These are phyloP conservation scores for Penicillium sp. DNA, from an alignment of 2,329 filamentous ascomycete genomes.

Conservation along the genomic window DNA sequence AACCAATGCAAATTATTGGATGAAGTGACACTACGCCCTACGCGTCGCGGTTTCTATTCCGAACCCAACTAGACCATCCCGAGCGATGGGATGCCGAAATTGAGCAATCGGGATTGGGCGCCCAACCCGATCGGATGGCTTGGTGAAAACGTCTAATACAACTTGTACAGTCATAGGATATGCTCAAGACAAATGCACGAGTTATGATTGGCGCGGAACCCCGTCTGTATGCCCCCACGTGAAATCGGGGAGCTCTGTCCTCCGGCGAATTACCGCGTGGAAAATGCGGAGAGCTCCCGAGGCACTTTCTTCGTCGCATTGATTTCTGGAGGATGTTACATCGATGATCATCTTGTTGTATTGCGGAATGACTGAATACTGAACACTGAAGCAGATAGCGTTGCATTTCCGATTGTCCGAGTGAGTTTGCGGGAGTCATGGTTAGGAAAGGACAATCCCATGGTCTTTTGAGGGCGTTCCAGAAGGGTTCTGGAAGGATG, in stretches of 20 bases:
- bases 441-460: conserved; percentile 6
- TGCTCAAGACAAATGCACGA: conserved; percentile 7
- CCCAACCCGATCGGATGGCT: background rate
- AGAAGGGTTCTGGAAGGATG: conserved; percentile 22
- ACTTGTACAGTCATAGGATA: too few relatives aligned
- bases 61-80: conserved; percentile 1
- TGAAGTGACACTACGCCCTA: background rate
- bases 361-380: too few relatives aligned
- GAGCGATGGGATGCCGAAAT: background rate
- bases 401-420: too few relatives aligned
- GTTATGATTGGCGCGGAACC: conserved; percentile 8
- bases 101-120: background rate
- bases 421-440: too few relatives aligned
- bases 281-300: background rate
- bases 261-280: conserved; percentile 15
- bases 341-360: too few relatives aligned
- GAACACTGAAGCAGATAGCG: too few relatives aligned
- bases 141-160: conserved; percentile 3
- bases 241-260: conserved; percentile 19
- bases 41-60: conserved; percentile 2
- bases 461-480: conserved; percentile 18
- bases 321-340: too few relatives aligned
- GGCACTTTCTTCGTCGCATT: too few relatives aligned
- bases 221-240: conserved; percentile 12
- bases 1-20: too few relatives aligned